Base-by-base conservation (phyloP, 305 asterid genomes). In the Salvia sclarea region DNA sequence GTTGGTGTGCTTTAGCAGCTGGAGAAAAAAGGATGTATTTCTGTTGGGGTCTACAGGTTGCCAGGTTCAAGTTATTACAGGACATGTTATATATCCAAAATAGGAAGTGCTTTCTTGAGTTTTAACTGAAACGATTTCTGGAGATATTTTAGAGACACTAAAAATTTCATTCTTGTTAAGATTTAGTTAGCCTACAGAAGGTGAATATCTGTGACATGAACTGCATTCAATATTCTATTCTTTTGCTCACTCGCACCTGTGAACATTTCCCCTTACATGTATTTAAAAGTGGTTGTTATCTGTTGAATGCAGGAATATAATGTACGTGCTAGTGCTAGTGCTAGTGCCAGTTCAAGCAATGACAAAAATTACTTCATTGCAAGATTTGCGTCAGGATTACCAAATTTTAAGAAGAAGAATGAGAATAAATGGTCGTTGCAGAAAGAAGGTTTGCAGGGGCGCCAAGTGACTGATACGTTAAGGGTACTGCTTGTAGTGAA, bases 391-490 rank as follows among this genome's bases (percentile, higher is more conserved):
- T 70, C 92, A 2, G 99, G 99, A 33, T 76, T 94, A 43, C 99
- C 98, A 7, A 84, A 73, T 76, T 91, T 94, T 76, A 88, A 83
- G 86, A 91, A 85, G 84, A 88, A 86, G 83, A 83, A 81, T 53
- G 97, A 93, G 71, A 88, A 88, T 74, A 94, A 89, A 69, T 94
- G 99, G 99, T 75, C 89, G 43, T 38, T 94, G 81, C 97, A 87
- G 81, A 94, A 89, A 76, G 98, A 94, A 81, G 95, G 92, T 73
- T 70, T 91, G 81, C 96, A 86, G 78, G 99, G 98, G 70, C 96
- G 99, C 77, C 98, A 91, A 77, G 83, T 94, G 71, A 73, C 97
- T 40, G 98, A 94, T 70, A 20, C 92, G 57, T 80, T 91, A 81
- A 84, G 97, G 91, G 99, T 94, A 88, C 37, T 70, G 70, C 66